A percentile compares a stretch with the other conserved stretches of the same genome.
phyloP scores from a whole-genome alignment of 2,329 filamentous ascomycete species.

The Pochonia chlamydosporia region DNA sequence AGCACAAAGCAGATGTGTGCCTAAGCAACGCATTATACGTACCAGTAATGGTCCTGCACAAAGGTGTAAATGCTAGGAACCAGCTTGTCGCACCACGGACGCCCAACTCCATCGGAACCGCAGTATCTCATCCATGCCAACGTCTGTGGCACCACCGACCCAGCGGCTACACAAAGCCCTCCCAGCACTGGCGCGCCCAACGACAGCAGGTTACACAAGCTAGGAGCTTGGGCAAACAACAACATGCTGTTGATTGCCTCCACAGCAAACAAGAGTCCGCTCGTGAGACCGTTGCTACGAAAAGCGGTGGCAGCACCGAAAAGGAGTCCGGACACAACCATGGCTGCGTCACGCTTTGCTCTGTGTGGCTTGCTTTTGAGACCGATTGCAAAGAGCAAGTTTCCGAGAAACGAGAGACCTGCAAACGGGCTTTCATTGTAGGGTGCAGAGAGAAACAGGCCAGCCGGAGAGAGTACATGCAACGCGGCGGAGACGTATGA shows the following conservation, averaged over 20 bases:
- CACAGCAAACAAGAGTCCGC: slow-evolving; percentile 68
- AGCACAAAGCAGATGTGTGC: not conserved
- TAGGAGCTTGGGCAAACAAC: slow-evolving; percentile 19
- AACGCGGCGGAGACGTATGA: slow-evolving; percentile 66
- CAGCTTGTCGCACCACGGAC: slow-evolving; percentile 69
- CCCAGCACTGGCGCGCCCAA: slow-evolving; percentile 57
- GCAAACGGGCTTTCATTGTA: slow-evolving; percentile 80
- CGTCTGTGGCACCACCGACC: slow-evolving; percentile 66
- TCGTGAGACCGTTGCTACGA: slow-evolving; percentile 82
- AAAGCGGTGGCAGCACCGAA: slow-evolving; percentile 71
- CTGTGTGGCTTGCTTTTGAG: slow-evolving; percentile 18
- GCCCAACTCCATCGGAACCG: slow-evolving; percentile 20
- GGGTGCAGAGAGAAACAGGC: slow-evolving; percentile 81
- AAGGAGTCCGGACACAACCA: slow-evolving; percentile 57
- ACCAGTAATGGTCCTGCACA: slow-evolving; percentile 91
- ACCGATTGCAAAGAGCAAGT: slow-evolving; percentile 59
- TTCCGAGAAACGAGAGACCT: slow-evolving; percentile 68
- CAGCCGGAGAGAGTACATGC: slow-evolving; percentile 81
- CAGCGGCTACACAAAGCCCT: slow-evolving; percentile 61
- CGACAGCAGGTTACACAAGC: slow-evolving; percentile 38
- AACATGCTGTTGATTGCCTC: slow-evolving; percentile 41
- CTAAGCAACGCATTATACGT: slow-evolving; percentile 24
- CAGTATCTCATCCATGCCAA: slow-evolving; percentile 73
- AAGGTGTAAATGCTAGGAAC: slow-evolving; percentile 86
- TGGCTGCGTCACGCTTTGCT: slow-evolving; percentile 36